phyloP scores from a whole-genome alignment of 306 rosid species.

The Glycine latifolia region DNA sequence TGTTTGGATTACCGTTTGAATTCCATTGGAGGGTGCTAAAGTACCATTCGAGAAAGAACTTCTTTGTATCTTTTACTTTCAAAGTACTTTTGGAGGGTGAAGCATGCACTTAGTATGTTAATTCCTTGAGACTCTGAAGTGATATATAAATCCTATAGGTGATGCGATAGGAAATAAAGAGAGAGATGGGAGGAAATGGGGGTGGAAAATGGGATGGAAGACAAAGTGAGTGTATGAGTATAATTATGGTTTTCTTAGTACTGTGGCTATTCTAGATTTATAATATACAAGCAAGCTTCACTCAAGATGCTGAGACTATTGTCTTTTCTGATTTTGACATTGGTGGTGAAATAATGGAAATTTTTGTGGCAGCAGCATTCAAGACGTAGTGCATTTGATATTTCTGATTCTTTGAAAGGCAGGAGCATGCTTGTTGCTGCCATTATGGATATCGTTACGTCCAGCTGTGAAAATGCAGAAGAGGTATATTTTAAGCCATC shows the following conservation, averaged over 20 bases:
- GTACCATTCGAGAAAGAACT: no score
- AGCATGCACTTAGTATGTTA: no score
- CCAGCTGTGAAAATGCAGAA: constrained; percentile 78
- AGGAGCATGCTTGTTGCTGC: constrained; percentile 99
- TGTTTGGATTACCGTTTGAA: no score
- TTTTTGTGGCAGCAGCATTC: constrained; percentile 76
- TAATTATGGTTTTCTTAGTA: constrained; percentile 13
- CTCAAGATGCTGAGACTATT: constrained; percentile 41
- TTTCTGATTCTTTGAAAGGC: constrained; percentile 89
- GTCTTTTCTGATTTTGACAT: constrained; percentile 47
- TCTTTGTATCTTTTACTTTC: no score
- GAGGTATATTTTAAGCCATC: constrained; percentile 67
- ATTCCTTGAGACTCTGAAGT: no score
- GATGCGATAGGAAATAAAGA: no score
- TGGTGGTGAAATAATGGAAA: constrained; percentile 41
- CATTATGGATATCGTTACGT: constrained; percentile 91
- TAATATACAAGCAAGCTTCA: constrained; percentile 31
- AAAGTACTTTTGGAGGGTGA: no score
- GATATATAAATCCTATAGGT: no score
- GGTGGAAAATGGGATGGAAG: neutral
- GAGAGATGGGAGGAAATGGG: no score
- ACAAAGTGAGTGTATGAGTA: neutral
- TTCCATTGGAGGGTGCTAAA: no score
- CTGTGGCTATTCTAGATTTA: constrained; percentile 15
- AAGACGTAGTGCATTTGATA: constrained; percentile 75